Evolutionary conservation across 441 rosid genomes (phyloP), one percentile per base, ranked within the genome.

Genomic region (Jatropha multifida): DNA sequence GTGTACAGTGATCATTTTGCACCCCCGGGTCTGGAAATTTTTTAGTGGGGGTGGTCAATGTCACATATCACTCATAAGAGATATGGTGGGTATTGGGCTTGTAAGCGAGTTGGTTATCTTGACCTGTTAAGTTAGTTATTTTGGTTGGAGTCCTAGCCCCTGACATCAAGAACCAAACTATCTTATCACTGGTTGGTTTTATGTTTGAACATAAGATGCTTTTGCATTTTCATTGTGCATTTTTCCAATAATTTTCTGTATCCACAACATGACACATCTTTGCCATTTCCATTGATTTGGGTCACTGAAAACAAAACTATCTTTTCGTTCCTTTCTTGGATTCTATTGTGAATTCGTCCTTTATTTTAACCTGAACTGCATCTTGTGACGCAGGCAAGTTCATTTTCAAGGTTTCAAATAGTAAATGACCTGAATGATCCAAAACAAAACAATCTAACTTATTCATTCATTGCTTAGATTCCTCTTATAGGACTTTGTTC

Each of bases 311-410:
- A 20, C 7, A 18, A 9, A 26, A 23, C 37, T 8, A 4, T 23
- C 40, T 60, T 60, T 60, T 60, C 41, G 44, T n/a, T 65, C 32
- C 4, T 44, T 66, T 20, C 37, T 66, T 66, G 69, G 69, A 42
- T 66, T 44, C 38, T 37, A 65, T 42, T 3, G 44, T 12, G 26
- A 12, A 66, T 3, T 60, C 32, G 14, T 59, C 62, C 65, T 60
- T 5, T 40, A 18, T 40, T 32, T 42, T 44, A 44, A 4, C 27
- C 41, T 44, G 38, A 66, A 20, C 13, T 40, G 49, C 54, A n/a
- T 44, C 37, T 42, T 20, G 9, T n/a, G 54, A 66, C 17, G 23
- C 69, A 42, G 27, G 32, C 10, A 66, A 60, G 15, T 60, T 60
- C 41, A 60, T 26, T 60, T 23, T 26, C 64, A 26, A 23, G 13